Evolutionary conservation across 352 stramenopile genomes (phyloP).

Genomic region (Globisporangium ultimum): DNA sequence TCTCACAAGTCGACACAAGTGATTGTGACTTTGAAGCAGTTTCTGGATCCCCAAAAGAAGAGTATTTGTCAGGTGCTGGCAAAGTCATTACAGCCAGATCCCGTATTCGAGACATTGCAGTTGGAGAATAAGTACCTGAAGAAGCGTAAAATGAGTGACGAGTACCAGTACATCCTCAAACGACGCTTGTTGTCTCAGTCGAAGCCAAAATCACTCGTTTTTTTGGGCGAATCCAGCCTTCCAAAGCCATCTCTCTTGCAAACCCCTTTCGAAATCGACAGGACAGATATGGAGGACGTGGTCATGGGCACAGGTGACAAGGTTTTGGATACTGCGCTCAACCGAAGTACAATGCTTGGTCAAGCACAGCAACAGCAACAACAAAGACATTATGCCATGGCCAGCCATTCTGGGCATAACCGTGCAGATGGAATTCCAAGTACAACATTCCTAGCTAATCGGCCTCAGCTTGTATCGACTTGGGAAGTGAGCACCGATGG

Average conservation of each 20-base stretch:
- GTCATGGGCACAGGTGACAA: conserved; percentile 32
- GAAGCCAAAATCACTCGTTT: conserved; percentile 15
- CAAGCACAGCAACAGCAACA: no score
- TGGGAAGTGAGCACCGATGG: conserved; percentile 17
- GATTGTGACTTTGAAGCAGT: conserved; percentile 32
- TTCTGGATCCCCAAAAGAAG: conserved; percentile 19
- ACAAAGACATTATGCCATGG: background rate
- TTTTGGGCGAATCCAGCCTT: conserved; percentile 32
- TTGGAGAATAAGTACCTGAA: conserved; percentile 45
- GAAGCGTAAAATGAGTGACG: conserved; percentile 64
- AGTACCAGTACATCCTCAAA: conserved; percentile 70
- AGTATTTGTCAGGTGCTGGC: conserved; percentile 13
- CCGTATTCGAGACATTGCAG: conserved; percentile 16
- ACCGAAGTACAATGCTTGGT: background rate
- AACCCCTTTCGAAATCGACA: conserved; percentile 38
- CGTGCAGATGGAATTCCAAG: conserved; percentile 12
- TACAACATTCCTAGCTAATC: conserved; percentile 27
- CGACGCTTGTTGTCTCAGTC: conserved; percentile 26
- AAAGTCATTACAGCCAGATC: conserved; percentile 12
- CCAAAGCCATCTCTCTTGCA: conserved; percentile 49
- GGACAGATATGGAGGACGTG: conserved; percentile 50
- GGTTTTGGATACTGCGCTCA: conserved; percentile 14
- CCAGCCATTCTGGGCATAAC: background rate
- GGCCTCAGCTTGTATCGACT: conserved; percentile 19
- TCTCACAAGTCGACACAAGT: conserved; percentile 20